Conservation (phyloP, 1,139 yeast genomes). For the Kluyveromyces marxianus region DNA sequence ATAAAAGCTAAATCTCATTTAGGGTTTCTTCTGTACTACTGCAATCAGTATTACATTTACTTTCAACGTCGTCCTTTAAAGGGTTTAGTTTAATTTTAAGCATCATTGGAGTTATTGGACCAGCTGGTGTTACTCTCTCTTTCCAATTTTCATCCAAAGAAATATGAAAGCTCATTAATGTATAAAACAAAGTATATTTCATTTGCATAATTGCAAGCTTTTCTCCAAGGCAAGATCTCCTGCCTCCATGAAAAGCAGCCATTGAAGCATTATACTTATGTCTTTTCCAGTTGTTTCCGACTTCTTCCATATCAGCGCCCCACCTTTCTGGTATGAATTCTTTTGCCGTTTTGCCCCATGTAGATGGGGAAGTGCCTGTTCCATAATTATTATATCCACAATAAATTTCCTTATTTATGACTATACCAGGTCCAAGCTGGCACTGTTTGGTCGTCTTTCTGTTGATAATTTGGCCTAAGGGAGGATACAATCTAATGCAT, state of each 20-base stretch:
- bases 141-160: conserved; percentile 39
- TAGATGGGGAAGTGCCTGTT: conserved; percentile 42
- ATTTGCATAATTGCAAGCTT: conserved; percentile 46
- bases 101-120: conserved; percentile 35
- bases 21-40: not conserved
- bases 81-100: conserved; percentile 20
- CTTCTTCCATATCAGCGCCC: conserved; percentile 39
- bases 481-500: conserved; percentile 48
- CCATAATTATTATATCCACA: conserved; percentile 54
- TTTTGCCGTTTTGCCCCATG: conserved; percentile 47
- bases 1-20: not conserved
- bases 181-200: conserved; percentile 34
- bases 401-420: conserved; percentile 46
- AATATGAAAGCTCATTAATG: conserved; percentile 35
- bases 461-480: conserved; percentile 52
- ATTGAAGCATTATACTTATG: conserved; percentile 41
- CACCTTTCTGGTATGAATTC: conserved; percentile 49
- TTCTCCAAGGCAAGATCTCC: conserved; percentile 57
- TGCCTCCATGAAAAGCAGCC: conserved; percentile 56
- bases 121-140: conserved; percentile 46
- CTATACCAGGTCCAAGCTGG: conserved; percentile 36
- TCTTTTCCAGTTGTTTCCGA: conserved; percentile 34
- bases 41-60: not conserved
- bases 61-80: not conserved
- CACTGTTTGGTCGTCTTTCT: conserved; percentile 37